Conservation (phyloP, 2,329 filamentous ascomycete species). For the Chlorencoelia australis region DNA sequence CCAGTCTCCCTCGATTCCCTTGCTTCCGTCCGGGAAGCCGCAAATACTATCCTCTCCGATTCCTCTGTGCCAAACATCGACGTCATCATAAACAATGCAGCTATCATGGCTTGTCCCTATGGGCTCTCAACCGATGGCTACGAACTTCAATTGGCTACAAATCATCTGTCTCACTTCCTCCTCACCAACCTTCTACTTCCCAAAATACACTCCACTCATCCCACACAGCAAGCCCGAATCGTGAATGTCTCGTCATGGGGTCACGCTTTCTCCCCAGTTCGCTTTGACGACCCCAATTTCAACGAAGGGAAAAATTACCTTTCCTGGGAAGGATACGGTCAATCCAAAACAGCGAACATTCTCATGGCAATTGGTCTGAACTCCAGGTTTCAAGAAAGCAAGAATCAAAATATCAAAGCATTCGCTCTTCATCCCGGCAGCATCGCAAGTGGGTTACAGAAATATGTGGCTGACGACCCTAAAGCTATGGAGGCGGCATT, state of each 20-base stretch:
- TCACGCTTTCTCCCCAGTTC: conserved; percentile 27
- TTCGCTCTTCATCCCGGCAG: conserved; percentile 11
- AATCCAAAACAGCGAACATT: conserved; percentile 35
- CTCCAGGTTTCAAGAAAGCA: conserved; percentile 10
- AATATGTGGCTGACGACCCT: background rate
- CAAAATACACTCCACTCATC: conserved; percentile 1
- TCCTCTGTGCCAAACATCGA: conserved; percentile 31
- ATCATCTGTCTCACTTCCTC: conserved; percentile 44
- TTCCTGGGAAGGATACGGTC: conserved; percentile 31
- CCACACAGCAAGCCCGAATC: conserved; percentile 8
- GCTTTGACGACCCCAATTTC: conserved; percentile 25
- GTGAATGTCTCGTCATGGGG: conserved; percentile 26
- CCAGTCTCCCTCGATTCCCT: conserved; percentile 30
- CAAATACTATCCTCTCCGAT: conserved; percentile 12
- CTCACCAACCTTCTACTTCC: conserved; percentile 38
- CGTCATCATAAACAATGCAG: conserved; percentile 35
- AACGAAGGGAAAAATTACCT: conserved; percentile 14
- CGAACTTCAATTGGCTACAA: conserved; percentile 41
- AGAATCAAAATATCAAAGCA: background rate
- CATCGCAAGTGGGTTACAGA: background rate
- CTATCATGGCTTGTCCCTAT: conserved; percentile 31
- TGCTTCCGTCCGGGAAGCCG: conserved; percentile 16
- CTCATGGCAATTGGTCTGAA: conserved; percentile 17
- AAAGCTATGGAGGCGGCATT: background rate
- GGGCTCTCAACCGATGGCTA: conserved; percentile 31